A percentile compares a stretch with the other conserved stretches of the same genome.
These are phyloP conservation scores for Auricularia cornea DNA, from an alignment of 768 basidiomycete species.

Conservation along the genomic window DNA sequence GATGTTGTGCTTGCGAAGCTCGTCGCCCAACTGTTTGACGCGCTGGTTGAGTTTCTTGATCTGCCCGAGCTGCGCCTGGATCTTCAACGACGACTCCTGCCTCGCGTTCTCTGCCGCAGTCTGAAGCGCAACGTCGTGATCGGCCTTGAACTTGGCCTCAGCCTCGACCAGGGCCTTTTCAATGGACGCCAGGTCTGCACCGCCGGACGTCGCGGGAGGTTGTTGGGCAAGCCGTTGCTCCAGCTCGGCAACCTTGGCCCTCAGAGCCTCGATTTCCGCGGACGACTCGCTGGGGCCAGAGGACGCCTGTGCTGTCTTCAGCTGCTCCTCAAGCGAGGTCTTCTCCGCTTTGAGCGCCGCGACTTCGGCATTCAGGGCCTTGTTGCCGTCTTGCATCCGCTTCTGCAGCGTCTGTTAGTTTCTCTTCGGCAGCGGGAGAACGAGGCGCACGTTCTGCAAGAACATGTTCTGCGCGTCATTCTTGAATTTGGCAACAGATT, in stretches of 20 bases:
- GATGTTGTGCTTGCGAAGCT: background rate
- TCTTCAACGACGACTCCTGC: background rate
- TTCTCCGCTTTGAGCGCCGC: slow-evolving; percentile 36
- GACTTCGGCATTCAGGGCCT: slow-evolving; percentile 53
- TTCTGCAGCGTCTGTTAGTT: slow-evolving; percentile 6
- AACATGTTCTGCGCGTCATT: too few species aligned
- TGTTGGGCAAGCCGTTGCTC: slow-evolving; percentile 25
- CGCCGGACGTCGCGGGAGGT: background rate
- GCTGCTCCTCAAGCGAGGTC: slow-evolving; percentile 40
- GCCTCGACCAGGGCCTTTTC: background rate
- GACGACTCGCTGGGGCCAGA: background rate
- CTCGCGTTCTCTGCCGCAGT: background rate
- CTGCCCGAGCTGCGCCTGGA: background rate
- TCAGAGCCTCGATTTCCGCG: slow-evolving; percentile 35
- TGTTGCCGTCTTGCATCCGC: slow-evolving; percentile 22
- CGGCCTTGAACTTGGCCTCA: background rate
- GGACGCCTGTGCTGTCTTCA: background rate
- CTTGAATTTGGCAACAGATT: too few species aligned
- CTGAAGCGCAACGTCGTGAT: background rate
- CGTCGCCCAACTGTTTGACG: background rate
- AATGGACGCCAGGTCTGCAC: background rate
- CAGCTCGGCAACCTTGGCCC: slow-evolving; percentile 14
- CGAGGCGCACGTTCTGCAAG: too few species aligned
- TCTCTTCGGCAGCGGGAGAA: slow-evolving; percentile 4
- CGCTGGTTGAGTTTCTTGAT: background rate